Evolutionary conservation across 163 green algal species (phyloP), one percentile per base, ranked within the genome.

Genomic region (Picocystis sp.): DNA sequence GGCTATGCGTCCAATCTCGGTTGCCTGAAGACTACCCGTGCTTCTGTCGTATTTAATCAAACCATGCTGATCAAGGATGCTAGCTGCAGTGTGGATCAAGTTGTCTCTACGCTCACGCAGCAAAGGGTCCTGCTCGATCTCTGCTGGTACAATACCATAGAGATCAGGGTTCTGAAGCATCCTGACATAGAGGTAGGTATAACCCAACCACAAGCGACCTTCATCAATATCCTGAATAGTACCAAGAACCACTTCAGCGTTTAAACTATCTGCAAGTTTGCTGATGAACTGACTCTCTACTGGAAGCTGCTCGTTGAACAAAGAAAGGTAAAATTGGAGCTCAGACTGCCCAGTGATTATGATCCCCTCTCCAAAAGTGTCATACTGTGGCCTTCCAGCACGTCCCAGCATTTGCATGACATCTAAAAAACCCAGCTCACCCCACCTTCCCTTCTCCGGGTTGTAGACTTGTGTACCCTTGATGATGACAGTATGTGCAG

Each of bases 391-490:
- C 1, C 87, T 74, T 12, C 87, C 87, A n/a, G 86, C 87, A 23
- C 87, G 78, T 12, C 87, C 87, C 69, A 96, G 80, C 87, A 96
- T 96, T 74, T 96, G 86, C 88, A 96, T 95, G 38, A 96, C 77
- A 64, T 96, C 87, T 67, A 92, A 75, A 1, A 80, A 77, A 45
- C 62, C 78, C 56, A 93, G 72, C 72, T 93, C 81, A 47, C 66
- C 67, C 82, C 82, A 93, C 1, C 51, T 67, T 22, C 63, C 62
- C 42, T 66, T 75, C 67, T 87, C 85, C 0, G 81, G 81, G 70
- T 83, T 86, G 73, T 92, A 92, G 42, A 90, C 71, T 71, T 93
- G 78, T 11, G 87, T 97, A 60, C 87, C 87, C 70, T 97, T 97
- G 80, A 97, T 97, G 69, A 97, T 94, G 53, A 97, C 87, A 11